phyloP scores from a whole-genome alignment of 148 eudicot genomes.

The Fagopyrum tataricum region DNA sequence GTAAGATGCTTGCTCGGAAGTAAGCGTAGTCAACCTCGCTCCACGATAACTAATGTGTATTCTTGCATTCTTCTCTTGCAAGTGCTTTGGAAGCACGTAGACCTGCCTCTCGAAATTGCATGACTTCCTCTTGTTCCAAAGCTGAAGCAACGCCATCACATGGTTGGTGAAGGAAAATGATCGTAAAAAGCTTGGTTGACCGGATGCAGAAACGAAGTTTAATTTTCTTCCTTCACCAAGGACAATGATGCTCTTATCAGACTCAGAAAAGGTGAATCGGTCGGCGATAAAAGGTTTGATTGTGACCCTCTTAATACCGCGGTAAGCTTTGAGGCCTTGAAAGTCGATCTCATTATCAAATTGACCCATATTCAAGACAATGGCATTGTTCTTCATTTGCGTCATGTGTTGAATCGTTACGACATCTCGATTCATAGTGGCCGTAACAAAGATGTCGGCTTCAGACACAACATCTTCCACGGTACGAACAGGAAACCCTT shows the following conservation, averaged over 20 bases:
- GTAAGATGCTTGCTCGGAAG: slow-evolving; percentile 79
- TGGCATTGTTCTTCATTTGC: slow-evolving; percentile 98
- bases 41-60: slow-evolving; percentile 86
- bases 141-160: slow-evolving; percentile 91
- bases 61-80: slow-evolving; percentile 91
- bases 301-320: slow-evolving; percentile 73
- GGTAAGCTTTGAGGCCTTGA: slow-evolving; percentile 75
- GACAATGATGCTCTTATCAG: slow-evolving; percentile 56
- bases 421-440: slow-evolving; percentile 94
- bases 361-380: slow-evolving; percentile 95
- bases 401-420: slow-evolving; percentile 82
- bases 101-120: slow-evolving; percentile 90
- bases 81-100: slow-evolving; percentile 88
- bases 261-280: slow-evolving; percentile 79
- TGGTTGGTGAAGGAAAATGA: slow-evolving; percentile 96
- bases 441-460: slow-evolving; percentile 80
- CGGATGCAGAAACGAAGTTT: slow-evolving; percentile 94
- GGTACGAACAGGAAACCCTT: slow-evolving; percentile 65
- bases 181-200: slow-evolving; percentile 96
- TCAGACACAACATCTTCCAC: slow-evolving; percentile 67
- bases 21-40: slow-evolving; percentile 70
- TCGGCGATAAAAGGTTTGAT: slow-evolving; percentile 79
- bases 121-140: slow-evolving; percentile 68
- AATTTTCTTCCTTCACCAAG: slow-evolving; percentile 91
- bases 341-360: slow-evolving; percentile 93